phyloP scores from a whole-genome alignment of 192 early-diverging fungal genomes.

The Rhizophagus clarus region DNA sequence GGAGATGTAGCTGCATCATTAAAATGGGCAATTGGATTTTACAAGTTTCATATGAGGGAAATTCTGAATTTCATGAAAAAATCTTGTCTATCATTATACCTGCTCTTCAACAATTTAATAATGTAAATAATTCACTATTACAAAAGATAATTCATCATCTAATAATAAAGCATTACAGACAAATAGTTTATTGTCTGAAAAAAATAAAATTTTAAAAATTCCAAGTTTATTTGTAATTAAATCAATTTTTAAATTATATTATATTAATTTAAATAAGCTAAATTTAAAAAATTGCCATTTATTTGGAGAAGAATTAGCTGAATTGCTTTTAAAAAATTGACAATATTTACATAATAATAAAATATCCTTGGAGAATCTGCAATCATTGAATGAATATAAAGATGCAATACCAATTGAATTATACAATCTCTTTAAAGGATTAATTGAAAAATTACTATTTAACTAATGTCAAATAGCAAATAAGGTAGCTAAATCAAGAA shows the following conservation, averaged over 20 bases:
- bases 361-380: neutral
- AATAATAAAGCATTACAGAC: neutral
- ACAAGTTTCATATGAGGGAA: neutral
- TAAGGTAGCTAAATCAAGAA: neutral
- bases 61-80: neutral
- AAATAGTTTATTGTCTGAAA: neutral
- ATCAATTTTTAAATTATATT: no score
- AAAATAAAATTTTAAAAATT: no score
- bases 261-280: no score
- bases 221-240: no score
- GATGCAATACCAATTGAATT: neutral
- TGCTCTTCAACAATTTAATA: neutral
- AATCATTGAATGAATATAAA: neutral
- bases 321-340: neutral
- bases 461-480: neutral
- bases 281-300: neutral
- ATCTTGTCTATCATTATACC: neutral
- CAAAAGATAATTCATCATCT: no score
- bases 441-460: neutral
- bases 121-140: no score
- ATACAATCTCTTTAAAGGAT: neutral
- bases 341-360: neutral
- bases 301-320: neutral
- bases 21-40: no score
- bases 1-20: no score